phyloP scores from a whole-genome alignment of 2,329 filamentous ascomycete genomes.

The Emmonsiellopsis sp. region DNA sequence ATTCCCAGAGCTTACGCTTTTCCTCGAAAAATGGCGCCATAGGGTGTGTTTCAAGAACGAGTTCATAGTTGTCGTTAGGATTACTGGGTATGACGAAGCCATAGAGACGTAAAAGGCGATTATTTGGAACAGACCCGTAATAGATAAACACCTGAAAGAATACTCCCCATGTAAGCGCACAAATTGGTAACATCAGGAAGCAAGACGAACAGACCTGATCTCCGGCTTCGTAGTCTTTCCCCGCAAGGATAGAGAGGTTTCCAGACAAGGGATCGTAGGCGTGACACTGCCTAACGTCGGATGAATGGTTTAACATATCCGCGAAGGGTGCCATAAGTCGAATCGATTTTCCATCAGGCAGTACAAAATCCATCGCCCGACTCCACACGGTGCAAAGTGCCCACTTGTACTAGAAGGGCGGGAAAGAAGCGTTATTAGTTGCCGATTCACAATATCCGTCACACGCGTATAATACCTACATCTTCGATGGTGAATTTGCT shows the following conservation, averaged over 20 bases:
- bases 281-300: slow-evolving; percentile 26
- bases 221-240: slow-evolving; percentile 22
- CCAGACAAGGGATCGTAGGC: slow-evolving; percentile 24
- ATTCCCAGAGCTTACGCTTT: slow-evolving; percentile 27
- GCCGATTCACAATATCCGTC: slow-evolving; percentile 13
- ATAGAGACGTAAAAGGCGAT: slow-evolving; percentile 29
- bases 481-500: slow-evolving; percentile 25
- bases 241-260: slow-evolving; percentile 22
- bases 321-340: slow-evolving; percentile 25
- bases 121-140: slow-evolving; percentile 26
- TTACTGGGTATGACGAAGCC: slow-evolving; percentile 28
- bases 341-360: slow-evolving; percentile 14
- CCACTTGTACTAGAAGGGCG: slow-evolving; percentile 26
- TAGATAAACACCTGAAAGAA: slow-evolving; percentile 24
- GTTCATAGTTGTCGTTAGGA: slow-evolving; percentile 28
- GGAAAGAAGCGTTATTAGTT: slow-evolving; percentile 13
- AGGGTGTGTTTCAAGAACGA: slow-evolving; percentile 26
- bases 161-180: slow-evolving; percentile 8
- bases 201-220: slow-evolving; percentile 24
- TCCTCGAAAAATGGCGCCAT: slow-evolving; percentile 24
- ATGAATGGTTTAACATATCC: slow-evolving; percentile 30
- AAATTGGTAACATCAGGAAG: slow-evolving; percentile 12
- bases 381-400: slow-evolving; percentile 21
- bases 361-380: slow-evolving; percentile 28
- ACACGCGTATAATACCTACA: slow-evolving; percentile 18